phyloP scores from a whole-genome alignment of 2,329 filamentous ascomycete genomes.

The Cercospora sp. region DNA sequence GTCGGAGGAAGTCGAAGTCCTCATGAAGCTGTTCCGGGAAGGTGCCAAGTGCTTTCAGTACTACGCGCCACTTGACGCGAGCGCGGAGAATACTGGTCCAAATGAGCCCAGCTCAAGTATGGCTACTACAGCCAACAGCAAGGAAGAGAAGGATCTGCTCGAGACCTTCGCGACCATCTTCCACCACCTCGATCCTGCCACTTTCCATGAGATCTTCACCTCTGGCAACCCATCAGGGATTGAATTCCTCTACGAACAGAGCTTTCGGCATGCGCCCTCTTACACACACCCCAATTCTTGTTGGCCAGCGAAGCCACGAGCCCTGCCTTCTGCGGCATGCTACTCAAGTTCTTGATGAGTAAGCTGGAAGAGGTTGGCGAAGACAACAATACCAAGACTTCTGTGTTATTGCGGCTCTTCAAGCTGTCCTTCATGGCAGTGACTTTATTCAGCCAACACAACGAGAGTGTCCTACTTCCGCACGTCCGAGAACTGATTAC shows the following conservation, averaged over 20 bases:
- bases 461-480: slow-evolving; percentile 91
- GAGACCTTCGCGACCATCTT: slow-evolving; percentile 99
- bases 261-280: slow-evolving; percentile 93
- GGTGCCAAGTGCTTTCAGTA: slow-evolving; percentile 96
- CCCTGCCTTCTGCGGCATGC: slow-evolving; percentile 96
- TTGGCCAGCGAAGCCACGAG: slow-evolving; percentile 98
- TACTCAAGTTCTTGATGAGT: slow-evolving; percentile 95
- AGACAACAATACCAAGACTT: slow-evolving; percentile 86
- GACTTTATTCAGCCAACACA: slow-evolving; percentile 89
- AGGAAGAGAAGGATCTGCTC: slow-evolving; percentile 95
- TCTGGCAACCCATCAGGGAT: slow-evolving; percentile 63
- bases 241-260: slow-evolving; percentile 93
- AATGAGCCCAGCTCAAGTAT: slow-evolving; percentile 76
- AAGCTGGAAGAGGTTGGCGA: slow-evolving; percentile 93
- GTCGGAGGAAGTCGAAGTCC: slow-evolving; percentile 92
- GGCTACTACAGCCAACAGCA: slow-evolving; percentile 68
- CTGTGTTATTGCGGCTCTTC: slow-evolving; percentile 88
- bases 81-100: slow-evolving; percentile 69
- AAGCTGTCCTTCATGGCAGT: slow-evolving; percentile 99
- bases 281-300: slow-evolving; percentile 97
- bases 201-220: slow-evolving; percentile 92
- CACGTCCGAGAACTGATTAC: slow-evolving; percentile 98
- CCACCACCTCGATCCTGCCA: slow-evolving; percentile 96
- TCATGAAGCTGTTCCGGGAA: slow-evolving; percentile 96
- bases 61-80: slow-evolving; percentile 83